Conservation (phyloP, 768 basidiomycete genomes). For the Cubamyces sp. region DNA sequence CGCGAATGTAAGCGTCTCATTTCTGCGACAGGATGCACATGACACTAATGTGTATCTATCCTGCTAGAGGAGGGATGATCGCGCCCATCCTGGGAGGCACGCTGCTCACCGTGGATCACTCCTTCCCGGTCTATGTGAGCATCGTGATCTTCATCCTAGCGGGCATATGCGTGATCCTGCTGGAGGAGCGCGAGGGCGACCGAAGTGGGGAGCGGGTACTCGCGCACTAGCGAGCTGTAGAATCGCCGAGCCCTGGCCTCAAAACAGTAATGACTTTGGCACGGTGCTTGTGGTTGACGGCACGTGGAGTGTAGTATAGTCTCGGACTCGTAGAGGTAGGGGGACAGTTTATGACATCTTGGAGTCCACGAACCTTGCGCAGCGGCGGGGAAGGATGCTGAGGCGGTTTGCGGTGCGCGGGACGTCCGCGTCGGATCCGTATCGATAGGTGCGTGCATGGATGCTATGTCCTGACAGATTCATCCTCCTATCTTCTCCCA, state of each 20-base stretch:
- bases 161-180: conserved; percentile 61
- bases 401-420: too few species aligned
- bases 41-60: conserved; percentile 3
- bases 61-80: conserved; percentile 80
- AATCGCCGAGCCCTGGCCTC: too few species aligned
- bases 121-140: conserved; percentile 79
- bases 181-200: conserved; percentile 56
- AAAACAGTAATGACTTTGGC: too few species aligned
- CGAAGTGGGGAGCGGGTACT: conserved; percentile 29
- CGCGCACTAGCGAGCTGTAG: conserved; percentile 19
- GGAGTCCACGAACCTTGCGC: too few species aligned
- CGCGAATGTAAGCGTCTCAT: conserved; percentile 64
- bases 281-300: not conserved
- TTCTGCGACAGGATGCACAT: not conserved
- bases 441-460: too few species aligned
- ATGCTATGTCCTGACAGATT: too few species aligned
- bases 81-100: conserved; percentile 80
- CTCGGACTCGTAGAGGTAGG: too few species aligned
- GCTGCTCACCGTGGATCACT: conserved; percentile 66
- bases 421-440: too few species aligned
- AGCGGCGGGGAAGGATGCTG: too few species aligned
- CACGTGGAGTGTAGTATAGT: not conserved
- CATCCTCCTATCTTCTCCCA: too few species aligned
- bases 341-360: too few species aligned
- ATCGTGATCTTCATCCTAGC: conserved; percentile 66